Conservation (phyloP, 2,329 filamentous ascomycete species). For the Arthroderma sp. region DNA sequence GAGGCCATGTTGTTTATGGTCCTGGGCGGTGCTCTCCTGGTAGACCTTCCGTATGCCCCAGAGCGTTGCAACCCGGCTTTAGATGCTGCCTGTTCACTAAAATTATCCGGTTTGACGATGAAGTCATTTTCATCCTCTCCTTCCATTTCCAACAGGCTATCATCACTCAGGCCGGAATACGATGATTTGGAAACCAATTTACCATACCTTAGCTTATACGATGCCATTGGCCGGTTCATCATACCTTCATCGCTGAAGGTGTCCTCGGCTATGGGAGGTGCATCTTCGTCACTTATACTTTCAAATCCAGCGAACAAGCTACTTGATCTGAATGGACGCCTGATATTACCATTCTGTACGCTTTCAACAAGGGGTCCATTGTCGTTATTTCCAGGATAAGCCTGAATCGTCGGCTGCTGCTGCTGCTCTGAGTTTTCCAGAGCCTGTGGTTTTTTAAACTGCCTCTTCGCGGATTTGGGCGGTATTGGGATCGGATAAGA, state of each 20-base stretch:
- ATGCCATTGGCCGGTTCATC: slow-evolving; percentile 31
- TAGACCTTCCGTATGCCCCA: slow-evolving; percentile 8
- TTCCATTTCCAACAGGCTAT: slow-evolving; percentile 22
- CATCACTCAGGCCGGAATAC: slow-evolving; percentile 18
- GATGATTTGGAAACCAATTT: slow-evolving; percentile 28
- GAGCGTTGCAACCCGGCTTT: slow-evolving; percentile 8
- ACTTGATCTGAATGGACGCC: slow-evolving; percentile 61
- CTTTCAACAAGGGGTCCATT: slow-evolving; percentile 53
- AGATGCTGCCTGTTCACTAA: slow-evolving; percentile 16
- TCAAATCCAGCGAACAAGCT: slow-evolving; percentile 83
- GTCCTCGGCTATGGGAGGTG: slow-evolving; percentile 15
- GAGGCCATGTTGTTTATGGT: slow-evolving; percentile 27
- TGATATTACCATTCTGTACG: slow-evolving; percentile 40
- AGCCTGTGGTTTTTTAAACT: too few species aligned
- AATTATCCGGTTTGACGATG: slow-evolving; percentile 7
- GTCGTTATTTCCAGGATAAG: slow-evolving; percentile 68
- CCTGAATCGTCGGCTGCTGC: slow-evolving; percentile 38
- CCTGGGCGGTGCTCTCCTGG: slow-evolving; percentile 17
- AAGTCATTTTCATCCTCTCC: slow-evolving; percentile 17
- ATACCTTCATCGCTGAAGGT: slow-evolving; percentile 33
- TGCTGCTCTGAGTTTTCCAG: too few species aligned
- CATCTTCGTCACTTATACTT: slow-evolving; percentile 41
- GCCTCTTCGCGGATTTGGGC: slow-evolving; percentile 20
- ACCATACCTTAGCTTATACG: slow-evolving; percentile 30
- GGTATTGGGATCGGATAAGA: slow-evolving; percentile 23